Evolutionary conservation across 441 rosid genomes (phyloP).

Genomic region (Euphorbia schlechtendalii): DNA sequence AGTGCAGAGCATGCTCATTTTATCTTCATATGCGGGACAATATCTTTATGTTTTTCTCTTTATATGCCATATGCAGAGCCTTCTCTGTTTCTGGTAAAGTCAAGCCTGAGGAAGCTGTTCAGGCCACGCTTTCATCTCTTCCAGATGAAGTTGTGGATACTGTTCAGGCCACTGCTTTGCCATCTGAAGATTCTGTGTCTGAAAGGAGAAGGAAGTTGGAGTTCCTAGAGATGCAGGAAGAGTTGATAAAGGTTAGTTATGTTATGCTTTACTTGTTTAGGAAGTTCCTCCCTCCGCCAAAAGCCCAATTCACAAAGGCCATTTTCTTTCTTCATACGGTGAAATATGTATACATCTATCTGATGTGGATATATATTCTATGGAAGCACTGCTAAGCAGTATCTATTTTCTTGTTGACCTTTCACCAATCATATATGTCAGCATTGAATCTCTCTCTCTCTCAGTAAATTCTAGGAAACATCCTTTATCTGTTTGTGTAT

Average conservation of each 20-base stretch:
- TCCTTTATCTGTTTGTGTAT: neutral
- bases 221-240: conserved; percentile 91
- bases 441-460: neutral
- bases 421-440: neutral
- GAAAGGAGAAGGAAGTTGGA: conserved; percentile 83
- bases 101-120: conserved; percentile 84
- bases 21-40: conserved; percentile 10
- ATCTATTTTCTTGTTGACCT: conserved; percentile 7
- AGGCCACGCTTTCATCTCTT: conserved; percentile 85
- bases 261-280: conserved; percentile 13
- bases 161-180: conserved; percentile 69
- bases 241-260: conserved; percentile 63
- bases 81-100: conserved; percentile 74
- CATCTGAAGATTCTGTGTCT: conserved; percentile 82
- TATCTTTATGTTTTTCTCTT: conserved; percentile 15
- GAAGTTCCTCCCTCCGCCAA: conserved; percentile 7
- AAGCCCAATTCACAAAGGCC: neutral
- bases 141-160: conserved; percentile 96
- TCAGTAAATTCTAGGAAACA: neutral
- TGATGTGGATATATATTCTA: neutral
- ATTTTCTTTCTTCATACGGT: conserved; percentile 5
- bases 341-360: conserved; percentile 2
- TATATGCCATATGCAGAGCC: conserved; percentile 39
- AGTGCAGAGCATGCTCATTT: conserved; percentile 6
- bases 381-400: neutral